Base-by-base conservation (phyloP, 345 rosid species). In the Camelina hispida region DNA sequence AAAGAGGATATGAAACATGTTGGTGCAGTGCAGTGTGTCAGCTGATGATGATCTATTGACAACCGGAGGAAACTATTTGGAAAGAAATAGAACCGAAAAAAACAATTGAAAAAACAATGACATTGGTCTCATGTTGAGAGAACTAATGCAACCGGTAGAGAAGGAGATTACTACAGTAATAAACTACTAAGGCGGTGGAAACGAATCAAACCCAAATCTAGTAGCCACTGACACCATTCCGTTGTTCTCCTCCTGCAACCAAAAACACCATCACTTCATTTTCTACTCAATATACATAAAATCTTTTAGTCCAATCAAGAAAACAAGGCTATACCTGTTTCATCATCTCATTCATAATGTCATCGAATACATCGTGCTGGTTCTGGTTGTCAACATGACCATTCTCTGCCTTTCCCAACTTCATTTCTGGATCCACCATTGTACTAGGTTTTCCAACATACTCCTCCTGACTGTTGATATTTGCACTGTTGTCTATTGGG, bases 281-380 rank as follows among this genome's bases (percentile, higher is more conserved):
- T 47, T 54, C 32, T 16, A 76, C 52, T 48, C 12, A 4, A 22
- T 57, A 35, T 51, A 37, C 37, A 34, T 34, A 20, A 28, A 73
- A 53, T 7, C 28, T 42, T 18, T 32, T 60, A 61, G 0, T 32
- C 48, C 12, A 43, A 61, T 53, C 50, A 53, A 2, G 16, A 16
- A 38, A 51, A 17, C 9, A 44, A 69, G 22, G 42, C 32, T 25
- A 9, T 83, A 92, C 99, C 89, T 82, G 84, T 76, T 88, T 90
- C 72, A 86, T 75, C 89, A 86, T 81, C 55, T 84, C 83, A 48
- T 76, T 81, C 93, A 88, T 78, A 18, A 95, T 80, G 57, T 88
- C 96, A 67, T 90, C 97, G 66, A 91, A 71, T 25, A 87, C 81
- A 12, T 86, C 91, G 2, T 83, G 83, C 66, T 74, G 81, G 23